Conservation (phyloP, 805 yeast genomes). For the Saturnispora bothae region DNA sequence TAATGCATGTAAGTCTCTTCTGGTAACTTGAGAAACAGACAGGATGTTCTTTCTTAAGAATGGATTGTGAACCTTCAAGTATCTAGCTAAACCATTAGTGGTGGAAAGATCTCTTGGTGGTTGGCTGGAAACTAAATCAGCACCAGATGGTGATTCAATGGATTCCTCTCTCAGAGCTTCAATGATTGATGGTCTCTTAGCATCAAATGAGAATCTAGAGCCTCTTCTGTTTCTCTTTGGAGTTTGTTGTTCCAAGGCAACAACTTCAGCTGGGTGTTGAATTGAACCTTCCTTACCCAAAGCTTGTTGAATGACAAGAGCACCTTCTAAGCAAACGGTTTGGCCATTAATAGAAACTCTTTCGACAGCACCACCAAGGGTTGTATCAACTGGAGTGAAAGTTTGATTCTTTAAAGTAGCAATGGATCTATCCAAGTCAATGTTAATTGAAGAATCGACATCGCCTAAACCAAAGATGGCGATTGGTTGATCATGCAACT, state of each 20-base stretch:
- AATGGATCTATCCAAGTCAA: conserved; percentile 65
- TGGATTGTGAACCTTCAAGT: conserved; percentile 76
- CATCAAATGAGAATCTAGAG: conserved; percentile 42
- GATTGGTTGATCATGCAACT: conserved; percentile 74
- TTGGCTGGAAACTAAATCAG: conserved; percentile 65
- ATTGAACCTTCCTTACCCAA: conserved; percentile 49
- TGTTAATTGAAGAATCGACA: conserved; percentile 69
- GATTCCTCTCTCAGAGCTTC: conserved; percentile 21
- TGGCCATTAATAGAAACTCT: conserved; percentile 72
- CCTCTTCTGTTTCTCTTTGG: conserved; percentile 22
- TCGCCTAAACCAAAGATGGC: conserved; percentile 74
- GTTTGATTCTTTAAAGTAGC: conserved; percentile 32
- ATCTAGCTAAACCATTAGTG: conserved; percentile 67
- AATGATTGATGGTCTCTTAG: conserved; percentile 29
- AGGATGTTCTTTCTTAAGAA: conserved; percentile 81
- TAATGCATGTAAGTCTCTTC: conserved; percentile 83
- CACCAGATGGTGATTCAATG: conserved; percentile 42
- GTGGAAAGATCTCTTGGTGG: conserved; percentile 63
- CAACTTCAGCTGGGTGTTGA: conserved; percentile 30
- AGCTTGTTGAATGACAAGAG: conserved; percentile 47
- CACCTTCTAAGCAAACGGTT: conserved; percentile 80
- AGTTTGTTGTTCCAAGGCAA: conserved; percentile 13
- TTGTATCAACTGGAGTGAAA: conserved; percentile 49
- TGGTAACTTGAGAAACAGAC: conserved; percentile 78
- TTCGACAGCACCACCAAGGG: conserved; percentile 73